Conservation (phyloP, 192 early-diverging fungal genomes). For the Entrophospora sp. region DNA sequence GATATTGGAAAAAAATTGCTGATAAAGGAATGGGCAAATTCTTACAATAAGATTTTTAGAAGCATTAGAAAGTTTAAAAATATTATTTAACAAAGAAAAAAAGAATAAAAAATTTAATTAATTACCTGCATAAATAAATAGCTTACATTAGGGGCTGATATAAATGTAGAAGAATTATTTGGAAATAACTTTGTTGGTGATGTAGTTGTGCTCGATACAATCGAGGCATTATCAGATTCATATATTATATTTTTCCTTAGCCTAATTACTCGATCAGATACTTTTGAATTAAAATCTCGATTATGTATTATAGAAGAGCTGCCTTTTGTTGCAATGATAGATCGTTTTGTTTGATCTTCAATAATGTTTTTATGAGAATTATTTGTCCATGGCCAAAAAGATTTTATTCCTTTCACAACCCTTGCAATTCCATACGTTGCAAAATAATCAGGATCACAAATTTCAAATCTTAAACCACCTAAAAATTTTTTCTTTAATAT, state of each 20-base stretch:
- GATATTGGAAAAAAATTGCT: conserved; percentile 88
- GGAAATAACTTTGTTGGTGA: neutral
- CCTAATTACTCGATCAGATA: neutral
- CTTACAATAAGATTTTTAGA: conserved; percentile 24
- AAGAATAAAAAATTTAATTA: neutral
- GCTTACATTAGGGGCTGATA: conserved; percentile 19
- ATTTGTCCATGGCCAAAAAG: conserved; percentile 14
- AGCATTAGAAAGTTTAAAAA: conserved; percentile 15
- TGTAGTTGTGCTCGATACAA: neutral
- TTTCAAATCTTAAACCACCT: conserved; percentile 24
- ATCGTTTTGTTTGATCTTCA: neutral
- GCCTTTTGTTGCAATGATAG: neutral
- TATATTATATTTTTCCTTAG: conserved; percentile 12
- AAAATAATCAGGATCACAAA: conserved; percentile 23
- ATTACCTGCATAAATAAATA: conserved; percentile 31
- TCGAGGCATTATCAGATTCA: neutral
- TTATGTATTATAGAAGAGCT: neutral
- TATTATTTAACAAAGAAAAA: neutral
- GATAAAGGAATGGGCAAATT: conserved; percentile 63
- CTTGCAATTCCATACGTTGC: conserved; percentile 10
- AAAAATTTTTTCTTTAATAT: neutral
- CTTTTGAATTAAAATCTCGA: neutral
- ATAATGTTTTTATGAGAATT: neutral
- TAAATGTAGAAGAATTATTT: neutral
- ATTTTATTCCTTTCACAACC: conserved; percentile 4